Evolutionary conservation across 139 green algal species (phyloP).

Genomic region (Chlorella vulgaris): DNA sequence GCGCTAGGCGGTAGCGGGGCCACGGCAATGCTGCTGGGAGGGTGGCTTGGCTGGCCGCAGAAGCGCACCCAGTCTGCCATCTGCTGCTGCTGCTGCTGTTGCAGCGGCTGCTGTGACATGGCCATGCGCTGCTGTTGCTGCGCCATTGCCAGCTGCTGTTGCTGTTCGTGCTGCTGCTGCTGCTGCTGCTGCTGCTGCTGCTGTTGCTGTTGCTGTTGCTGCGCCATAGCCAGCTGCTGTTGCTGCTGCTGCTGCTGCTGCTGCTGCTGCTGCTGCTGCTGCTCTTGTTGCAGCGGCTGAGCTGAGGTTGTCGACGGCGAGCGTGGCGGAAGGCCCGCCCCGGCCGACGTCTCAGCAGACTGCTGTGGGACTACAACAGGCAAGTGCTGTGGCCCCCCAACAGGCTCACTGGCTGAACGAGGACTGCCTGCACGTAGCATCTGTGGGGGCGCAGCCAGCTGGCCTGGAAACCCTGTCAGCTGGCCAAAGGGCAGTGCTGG

Average conservation of each 20-base stretch:
- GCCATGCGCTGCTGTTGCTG: not conserved
- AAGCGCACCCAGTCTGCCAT: not conserved
- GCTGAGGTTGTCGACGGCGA: not conserved
- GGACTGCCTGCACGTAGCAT: not conserved
- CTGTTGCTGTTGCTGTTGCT: not conserved
- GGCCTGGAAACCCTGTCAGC: no score
- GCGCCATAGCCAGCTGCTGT: not conserved
- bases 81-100: not conserved
- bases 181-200: not conserved
- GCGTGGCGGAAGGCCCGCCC: not conserved
- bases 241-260: slow-evolving; percentile 15
- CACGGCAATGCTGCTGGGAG: no score
- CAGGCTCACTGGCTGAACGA: not conserved
- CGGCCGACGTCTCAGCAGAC: not conserved
- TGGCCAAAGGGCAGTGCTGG: not conserved
- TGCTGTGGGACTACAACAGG: not conserved
- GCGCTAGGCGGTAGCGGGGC: no score
- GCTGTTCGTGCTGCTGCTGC: not conserved
- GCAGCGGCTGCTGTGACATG: not conserved
- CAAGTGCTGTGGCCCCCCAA: not conserved
- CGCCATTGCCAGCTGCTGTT: not conserved
- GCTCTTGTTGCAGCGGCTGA: not conserved
- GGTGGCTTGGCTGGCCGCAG: no score
- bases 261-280: not conserved
- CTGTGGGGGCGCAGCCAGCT: no score